phyloP scores from a whole-genome alignment of 108 stramenopile species.

The Schizochytrium sp. region DNA sequence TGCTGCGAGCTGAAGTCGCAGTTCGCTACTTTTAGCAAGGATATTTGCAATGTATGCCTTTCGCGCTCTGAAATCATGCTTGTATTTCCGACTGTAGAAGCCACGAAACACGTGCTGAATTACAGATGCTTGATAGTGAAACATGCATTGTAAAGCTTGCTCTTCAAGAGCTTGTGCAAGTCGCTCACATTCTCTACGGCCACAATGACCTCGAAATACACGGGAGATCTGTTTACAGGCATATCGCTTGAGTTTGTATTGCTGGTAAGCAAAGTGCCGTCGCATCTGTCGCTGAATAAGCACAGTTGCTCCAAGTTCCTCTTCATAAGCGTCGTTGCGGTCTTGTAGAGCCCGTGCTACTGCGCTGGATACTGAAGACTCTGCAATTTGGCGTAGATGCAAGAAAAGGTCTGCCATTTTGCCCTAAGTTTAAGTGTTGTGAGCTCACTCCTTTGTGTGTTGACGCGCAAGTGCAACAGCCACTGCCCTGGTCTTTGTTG shows the following conservation, averaged over 20 bases:
- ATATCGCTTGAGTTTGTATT: not conserved
- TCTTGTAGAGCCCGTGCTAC: not conserved
- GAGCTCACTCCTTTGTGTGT: not conserved
- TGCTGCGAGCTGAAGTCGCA: constrained; percentile 62
- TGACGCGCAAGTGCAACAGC: not conserved
- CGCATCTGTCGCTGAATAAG: constrained; percentile 41
- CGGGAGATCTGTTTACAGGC: constrained; percentile 5
- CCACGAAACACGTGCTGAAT: constrained; percentile 72
- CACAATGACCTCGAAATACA: constrained; percentile 19
- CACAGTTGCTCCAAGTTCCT: constrained; percentile 51
- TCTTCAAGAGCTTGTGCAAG: not conserved
- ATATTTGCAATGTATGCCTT: constrained; percentile 71
- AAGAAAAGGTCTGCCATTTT: constrained; percentile 7
- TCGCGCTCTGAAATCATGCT: constrained; percentile 68
- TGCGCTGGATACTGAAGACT: not conserved
- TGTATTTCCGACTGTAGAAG: constrained; percentile 71
- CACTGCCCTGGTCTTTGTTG: not conserved
- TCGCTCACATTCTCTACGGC: not conserved
- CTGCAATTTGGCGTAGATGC: not conserved
- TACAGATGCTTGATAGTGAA: constrained; percentile 71
- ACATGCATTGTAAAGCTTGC: constrained; percentile 54
- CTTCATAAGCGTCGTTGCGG: not conserved
- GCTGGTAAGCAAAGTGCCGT: constrained; percentile 4
- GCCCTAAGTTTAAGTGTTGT: not conserved
- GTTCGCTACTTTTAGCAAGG: constrained; percentile 65